A percentile compares a stretch with the other conserved stretches of the same genome.
phyloP scores from a whole-genome alignment of 192 early-diverging fungal species.

The Coemansia interrupta region DNA sequence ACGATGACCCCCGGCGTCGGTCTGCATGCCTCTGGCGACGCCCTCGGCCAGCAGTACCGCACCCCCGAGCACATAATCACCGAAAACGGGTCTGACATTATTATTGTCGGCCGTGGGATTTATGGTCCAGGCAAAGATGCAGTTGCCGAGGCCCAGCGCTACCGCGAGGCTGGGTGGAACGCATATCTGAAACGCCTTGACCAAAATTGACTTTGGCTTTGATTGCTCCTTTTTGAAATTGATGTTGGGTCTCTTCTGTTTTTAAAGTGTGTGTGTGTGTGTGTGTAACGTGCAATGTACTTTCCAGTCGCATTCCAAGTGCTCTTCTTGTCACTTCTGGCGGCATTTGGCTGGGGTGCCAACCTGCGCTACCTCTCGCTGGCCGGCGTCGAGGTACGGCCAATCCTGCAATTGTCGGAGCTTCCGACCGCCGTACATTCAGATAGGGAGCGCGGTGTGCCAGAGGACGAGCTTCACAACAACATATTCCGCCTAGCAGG shows the following conservation, averaged over 20 bases:
- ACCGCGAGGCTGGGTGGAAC: conserved; percentile 92
- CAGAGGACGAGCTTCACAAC: conserved; percentile 15
- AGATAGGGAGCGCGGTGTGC: background rate
- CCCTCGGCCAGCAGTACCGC: conserved; percentile 92
- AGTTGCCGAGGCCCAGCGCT: conserved; percentile 71
- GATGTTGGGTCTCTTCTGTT: no score
- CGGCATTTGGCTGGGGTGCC: conserved; percentile 39
- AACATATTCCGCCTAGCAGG: conserved; percentile 23
- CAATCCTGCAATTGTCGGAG: conserved; percentile 32
- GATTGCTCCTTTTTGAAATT: background rate
- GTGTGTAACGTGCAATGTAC: conserved; percentile 14
- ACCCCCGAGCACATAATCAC: conserved; percentile 84
- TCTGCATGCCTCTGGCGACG: conserved; percentile 77
- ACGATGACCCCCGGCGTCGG: conserved; percentile 95
- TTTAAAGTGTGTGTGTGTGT: background rate
- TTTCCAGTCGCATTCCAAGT: conserved; percentile 47
- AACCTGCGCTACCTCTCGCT: conserved; percentile 37
- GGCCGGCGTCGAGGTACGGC: conserved; percentile 30
- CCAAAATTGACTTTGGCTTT: background rate
- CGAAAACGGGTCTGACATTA: conserved; percentile 85
- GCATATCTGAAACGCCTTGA: conserved; percentile 72
- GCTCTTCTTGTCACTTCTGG: conserved; percentile 38
- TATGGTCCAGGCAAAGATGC: conserved; percentile 80
- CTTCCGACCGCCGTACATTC: conserved; percentile 8
- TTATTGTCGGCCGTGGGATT: conserved; percentile 97